phyloP scores from a whole-genome alignment of 2,329 filamentous ascomycete genomes.

The Septoria linicola region DNA sequence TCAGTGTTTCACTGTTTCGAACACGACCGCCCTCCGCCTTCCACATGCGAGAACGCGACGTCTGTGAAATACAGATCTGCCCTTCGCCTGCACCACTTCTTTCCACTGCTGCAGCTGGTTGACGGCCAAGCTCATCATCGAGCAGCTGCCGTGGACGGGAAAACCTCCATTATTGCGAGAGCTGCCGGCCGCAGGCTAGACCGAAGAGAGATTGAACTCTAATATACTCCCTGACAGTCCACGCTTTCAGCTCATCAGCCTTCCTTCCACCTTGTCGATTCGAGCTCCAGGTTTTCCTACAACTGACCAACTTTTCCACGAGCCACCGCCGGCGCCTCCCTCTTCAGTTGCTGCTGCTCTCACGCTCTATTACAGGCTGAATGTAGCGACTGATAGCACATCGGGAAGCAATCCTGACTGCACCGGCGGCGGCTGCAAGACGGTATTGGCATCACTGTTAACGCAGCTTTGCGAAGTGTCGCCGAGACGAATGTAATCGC shows the following conservation, averaged over 20 bases:
- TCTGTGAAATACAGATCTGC: neutral
- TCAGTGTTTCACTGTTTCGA: too few relatives aligned
- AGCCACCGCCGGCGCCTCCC: neutral
- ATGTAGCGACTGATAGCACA: too few relatives aligned
- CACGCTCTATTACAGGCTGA: too few relatives aligned
- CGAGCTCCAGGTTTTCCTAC: neutral
- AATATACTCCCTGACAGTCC: too few relatives aligned
- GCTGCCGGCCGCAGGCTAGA: too few relatives aligned
- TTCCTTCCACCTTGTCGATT: neutral
- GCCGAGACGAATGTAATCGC: neutral
- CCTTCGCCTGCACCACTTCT: neutral
- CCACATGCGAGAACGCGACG: neutral
- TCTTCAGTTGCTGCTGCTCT: too few relatives aligned
- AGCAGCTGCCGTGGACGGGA: neutral
- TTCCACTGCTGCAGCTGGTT: neutral
- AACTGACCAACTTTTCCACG: neutral
- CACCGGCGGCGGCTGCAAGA: neutral
- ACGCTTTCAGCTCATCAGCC: too few relatives aligned
- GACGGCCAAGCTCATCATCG: neutral
- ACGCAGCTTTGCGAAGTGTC: neutral
- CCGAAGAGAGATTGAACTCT: too few relatives aligned
- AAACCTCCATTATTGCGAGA: too few relatives aligned
- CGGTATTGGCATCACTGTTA: neutral
- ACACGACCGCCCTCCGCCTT: too few relatives aligned
- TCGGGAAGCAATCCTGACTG: neutral